Evolutionary conservation across 169 alveolate genomes (phyloP).

Genomic region (Plasmodium berghei): DNA sequence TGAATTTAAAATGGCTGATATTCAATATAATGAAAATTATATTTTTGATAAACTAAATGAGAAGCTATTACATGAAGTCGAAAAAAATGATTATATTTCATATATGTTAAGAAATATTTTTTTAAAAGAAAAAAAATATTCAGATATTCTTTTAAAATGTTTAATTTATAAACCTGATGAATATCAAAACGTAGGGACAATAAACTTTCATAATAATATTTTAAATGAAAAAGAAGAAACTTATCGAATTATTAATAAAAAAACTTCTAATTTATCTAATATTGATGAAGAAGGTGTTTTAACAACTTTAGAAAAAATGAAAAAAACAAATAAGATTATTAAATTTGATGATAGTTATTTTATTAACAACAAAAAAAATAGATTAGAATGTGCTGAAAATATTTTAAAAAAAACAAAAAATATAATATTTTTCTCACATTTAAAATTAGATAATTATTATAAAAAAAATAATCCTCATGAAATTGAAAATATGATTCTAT

Average conservation of each 20-base stretch:
- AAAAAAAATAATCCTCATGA: constrained; percentile 70
- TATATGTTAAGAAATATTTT: constrained; percentile 41
- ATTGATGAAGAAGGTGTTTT: not conserved
- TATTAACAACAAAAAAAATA: constrained; percentile 6
- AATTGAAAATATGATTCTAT: constrained; percentile 24
- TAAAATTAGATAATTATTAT: constrained; percentile 33
- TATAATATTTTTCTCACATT: constrained; percentile 30
- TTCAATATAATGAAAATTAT: not conserved
- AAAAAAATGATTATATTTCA: constrained; percentile 31
- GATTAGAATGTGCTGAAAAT: constrained; percentile 12
- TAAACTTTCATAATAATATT: not conserved
- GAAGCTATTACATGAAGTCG: constrained; percentile 20
- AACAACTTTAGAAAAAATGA: not conserved
- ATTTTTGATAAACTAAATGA: constrained; percentile 26
- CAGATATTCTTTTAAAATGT: constrained; percentile 21
- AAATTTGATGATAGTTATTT: constrained; percentile 15
- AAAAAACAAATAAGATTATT: not conserved
- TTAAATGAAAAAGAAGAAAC: not conserved
- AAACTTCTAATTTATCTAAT: not conserved
- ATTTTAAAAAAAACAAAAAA: constrained; percentile 33
- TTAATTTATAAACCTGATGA: constrained; percentile 39
- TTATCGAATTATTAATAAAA: not conserved
- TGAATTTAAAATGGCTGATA: not conserved
- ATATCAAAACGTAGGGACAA: constrained; percentile 6
- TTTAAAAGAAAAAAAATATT: constrained; percentile 5